Evolutionary conservation across 805 yeast species (phyloP), one percentile per base, ranked within the genome.

Genomic region (Metschnikowia anglica): DNA sequence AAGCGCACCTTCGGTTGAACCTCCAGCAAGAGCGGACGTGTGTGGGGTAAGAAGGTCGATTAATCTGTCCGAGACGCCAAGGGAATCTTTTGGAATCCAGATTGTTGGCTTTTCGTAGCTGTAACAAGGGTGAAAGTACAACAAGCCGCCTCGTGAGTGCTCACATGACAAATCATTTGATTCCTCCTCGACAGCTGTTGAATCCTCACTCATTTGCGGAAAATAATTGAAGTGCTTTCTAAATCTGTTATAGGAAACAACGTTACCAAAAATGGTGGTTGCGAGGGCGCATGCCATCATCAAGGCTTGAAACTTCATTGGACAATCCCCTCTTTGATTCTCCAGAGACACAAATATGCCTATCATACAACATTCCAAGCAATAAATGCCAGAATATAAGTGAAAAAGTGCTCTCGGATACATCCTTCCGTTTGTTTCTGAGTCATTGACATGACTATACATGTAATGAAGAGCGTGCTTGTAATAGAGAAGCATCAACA

Each of bases 321-420:
- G 69, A 45, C 63, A 73, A 39, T 55, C 58, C 26, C 71, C 80
- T 5, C 63, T 40, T n/a, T 66, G 65, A 53, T 81, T 73, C 41
- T 71, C 68, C 48, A 83, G 82, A 12, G 85, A 61, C 31, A 86
- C 76, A 52, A 87, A 82, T 8, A 88, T 65, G 0, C 97, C 97
- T 31, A 86, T 73, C 53, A 89, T 62, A 48, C 90, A 85, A 27
- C 83, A 68, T 55, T 89, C 95, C 56, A 87, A 70, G 54, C 89
- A 86, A 59, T 89, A 89, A 1, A 89, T 65, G 0, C 97, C 97
- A 0, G 85, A 72, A 55, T 85, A 88, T 33, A 89, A 61, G 44
- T 88, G 96, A 44, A 84, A 72, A 15, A 89, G 62, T 0, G 96
- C 95, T 2, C 70, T 69, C 1, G 93, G 86, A 59, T 86, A 89